Base-by-base conservation (phyloP, 2,329 filamentous ascomycete genomes). In the Ascochyta lentis region DNA sequence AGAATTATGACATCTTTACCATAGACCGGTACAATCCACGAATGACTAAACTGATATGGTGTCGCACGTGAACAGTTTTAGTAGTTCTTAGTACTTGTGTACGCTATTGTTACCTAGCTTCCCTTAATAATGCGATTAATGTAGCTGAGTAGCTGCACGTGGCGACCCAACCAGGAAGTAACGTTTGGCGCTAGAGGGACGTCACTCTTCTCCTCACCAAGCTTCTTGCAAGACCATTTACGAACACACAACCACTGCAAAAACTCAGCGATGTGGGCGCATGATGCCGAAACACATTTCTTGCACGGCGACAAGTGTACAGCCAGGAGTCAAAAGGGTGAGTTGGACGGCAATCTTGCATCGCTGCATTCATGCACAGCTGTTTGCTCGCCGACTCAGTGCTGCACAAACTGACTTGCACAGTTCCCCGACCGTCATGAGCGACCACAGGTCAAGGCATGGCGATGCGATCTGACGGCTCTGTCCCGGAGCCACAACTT, bases 401-500 rank as follows among this genome's bases (percentile, higher is more conserved):
- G 19, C 19, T 19, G 19, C 19, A 19, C 19, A 19, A 13, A 26
- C 26, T 54, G 24, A 54, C 31, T 19, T 50, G 3, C 2, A 8
- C 43, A 68, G 64, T 67, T 65, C 23, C 54, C 51, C n/a, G 34
- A 58, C 29, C 42, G 35, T 10, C 31, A 29, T 39, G 41, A 58
- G 9, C 48, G 40, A 29, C 69, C 69, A 23, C 19, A 41, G 15
- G 54, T 77, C 19, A 71, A 71, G 23, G 51, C 53, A 44, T 79
- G 77, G 77, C 69, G 78, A 43, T 78, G 77, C 60, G 78, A 80
- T 46, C 65, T 79, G 62, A 82, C 79, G 15, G 79, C 71, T 6
- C 68, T 82, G 12, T 81, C 80, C 15, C 75, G 78, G 45, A 59
- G 63, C 2, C 72, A 77, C 65, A 81, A 83, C 52, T 70, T 81